A percentile compares a stretch with the other conserved stretches of the same genome.
These are phyloP conservation scores for Blumeria hordei DNA, from an alignment of 2,329 filamentous ascomycete genomes.

Conservation along the genomic window DNA sequence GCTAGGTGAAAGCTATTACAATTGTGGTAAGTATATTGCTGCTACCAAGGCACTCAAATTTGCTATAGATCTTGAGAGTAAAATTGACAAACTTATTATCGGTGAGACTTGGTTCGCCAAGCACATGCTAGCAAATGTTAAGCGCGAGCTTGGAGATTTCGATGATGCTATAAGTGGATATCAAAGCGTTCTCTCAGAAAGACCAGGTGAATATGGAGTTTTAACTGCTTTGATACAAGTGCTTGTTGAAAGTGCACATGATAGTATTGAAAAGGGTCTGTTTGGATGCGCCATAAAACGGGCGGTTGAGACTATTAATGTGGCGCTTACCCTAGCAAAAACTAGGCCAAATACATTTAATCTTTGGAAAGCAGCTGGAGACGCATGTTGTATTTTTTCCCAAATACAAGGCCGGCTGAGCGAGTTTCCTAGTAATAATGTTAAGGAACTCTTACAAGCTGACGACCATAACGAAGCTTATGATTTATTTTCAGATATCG, in stretches of 20 bases:
- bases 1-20: constrained; percentile 90
- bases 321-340: constrained; percentile 36
- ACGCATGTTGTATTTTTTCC: constrained; percentile 68
- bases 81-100: constrained; percentile 25
- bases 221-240: constrained; percentile 73
- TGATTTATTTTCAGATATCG: constrained; percentile 40
- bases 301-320: constrained; percentile 42
- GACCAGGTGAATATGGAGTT: constrained; percentile 61
- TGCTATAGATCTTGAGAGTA: constrained; percentile 50
- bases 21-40: constrained; percentile 80
- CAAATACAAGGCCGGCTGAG: constrained; percentile 43
- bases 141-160: constrained; percentile 74
- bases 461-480: constrained; percentile 28
- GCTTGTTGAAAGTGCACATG: constrained; percentile 56
- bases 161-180: constrained; percentile 64
- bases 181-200: constrained; percentile 40
- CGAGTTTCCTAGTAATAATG: constrained; percentile 33
- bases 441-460: constrained; percentile 32
- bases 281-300: constrained; percentile 63
- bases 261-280: constrained; percentile 55
- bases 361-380: constrained; percentile 78
- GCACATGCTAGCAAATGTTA: constrained; percentile 91
- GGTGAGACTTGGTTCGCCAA: constrained; percentile 82
- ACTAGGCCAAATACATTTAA: constrained; percentile 57
- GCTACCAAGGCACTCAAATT: constrained; percentile 77